Percentiles rank a stretch among this genome's conserved stretches.
These are phyloP conservation scores for Camillea tinctor DNA, from an alignment of 2,329 filamentous ascomycete genomes.

Conservation along the genomic window DNA sequence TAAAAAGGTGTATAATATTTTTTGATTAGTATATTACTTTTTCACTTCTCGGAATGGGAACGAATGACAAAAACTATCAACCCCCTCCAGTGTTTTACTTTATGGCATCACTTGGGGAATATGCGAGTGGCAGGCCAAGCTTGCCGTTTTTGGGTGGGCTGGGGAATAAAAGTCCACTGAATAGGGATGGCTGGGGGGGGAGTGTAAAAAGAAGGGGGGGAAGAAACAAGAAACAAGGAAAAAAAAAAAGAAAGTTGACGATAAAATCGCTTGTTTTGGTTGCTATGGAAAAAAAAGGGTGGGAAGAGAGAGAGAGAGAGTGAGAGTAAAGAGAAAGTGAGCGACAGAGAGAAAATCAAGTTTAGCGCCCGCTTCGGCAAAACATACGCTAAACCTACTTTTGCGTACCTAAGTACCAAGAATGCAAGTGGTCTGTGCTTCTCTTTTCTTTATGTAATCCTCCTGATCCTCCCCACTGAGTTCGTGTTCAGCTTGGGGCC, in stretches of 20 bases:
- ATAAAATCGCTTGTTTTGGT: background rate
- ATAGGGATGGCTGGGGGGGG: background rate
- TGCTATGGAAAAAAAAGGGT: background rate
- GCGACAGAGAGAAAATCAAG: background rate
- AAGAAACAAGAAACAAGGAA: background rate
- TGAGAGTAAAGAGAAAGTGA: background rate
- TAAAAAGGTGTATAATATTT: too few relatives aligned
- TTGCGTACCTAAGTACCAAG: background rate
- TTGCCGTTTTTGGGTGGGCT: background rate
- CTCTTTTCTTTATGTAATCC: too few relatives aligned
- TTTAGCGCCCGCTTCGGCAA: background rate
- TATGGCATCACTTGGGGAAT: slow-evolving; percentile 11
- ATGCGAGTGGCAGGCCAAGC: background rate
- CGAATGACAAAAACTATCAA: slow-evolving; percentile 19
- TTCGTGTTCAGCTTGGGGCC: background rate
- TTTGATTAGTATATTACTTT: slow-evolving; percentile 4
- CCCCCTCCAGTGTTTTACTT: background rate
- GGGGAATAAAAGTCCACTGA: background rate
- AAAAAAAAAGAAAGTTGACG: background rate
- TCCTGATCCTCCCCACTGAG: background rate
- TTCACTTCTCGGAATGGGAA: background rate
- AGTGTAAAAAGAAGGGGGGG: background rate
- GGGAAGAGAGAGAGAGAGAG: too few relatives aligned
- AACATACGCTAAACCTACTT: background rate
- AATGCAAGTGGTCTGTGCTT: too few relatives aligned